Evolutionary conservation across 305 asterid genomes (phyloP), one percentile per base, ranked within the genome.

Genomic region (Fraxinus dipetala): DNA sequence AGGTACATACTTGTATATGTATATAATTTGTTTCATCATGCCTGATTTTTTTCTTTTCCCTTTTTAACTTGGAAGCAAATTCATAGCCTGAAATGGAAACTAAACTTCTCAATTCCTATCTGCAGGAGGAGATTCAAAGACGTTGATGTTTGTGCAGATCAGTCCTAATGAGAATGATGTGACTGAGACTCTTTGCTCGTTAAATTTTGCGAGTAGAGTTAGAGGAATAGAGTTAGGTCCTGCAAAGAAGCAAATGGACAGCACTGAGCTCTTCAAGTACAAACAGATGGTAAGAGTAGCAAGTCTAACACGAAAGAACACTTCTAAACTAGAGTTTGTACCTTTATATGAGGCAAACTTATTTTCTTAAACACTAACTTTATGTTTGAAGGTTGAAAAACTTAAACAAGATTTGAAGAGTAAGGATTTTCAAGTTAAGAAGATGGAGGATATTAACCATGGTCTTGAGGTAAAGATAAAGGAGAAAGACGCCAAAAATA

Each of bases 181-280:
- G 73, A 87, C 92, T n/a, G 99, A 96, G 89, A 94, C 97, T 79
- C 90, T 93, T 86, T 93, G 99, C 93, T 96, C 99, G 9, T 86
- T 96, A 5, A 94, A 93, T 85, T 96, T 96, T 84, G 99, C 98
- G 6, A 96, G 97, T 85, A 83, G 99, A 87, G 98, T 95, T 82
- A 91, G 98, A 30, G 98, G 98, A 32, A 91, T 96, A 72, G 99
- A 96, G 88, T 83, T 96, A 78, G 99, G 98, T 51, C 96, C 98
- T 72, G 98, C 98, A 79, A 96, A 92, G 93, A 96, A 89, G 91
- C 98, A 96, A 83, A 86, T 89, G 86, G 97, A 95, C 89, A 93
- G 85, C 88, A 80, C 88, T 14, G 98, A 96, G 92, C 89, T 93
- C 61, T 85, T 92, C 84, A 95, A 89, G 87, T 86, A 89, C 92